These are phyloP conservation scores for Anaeromyces robustus DNA, from an alignment of 192 early-diverging fungal genomes.

Conservation along the genomic window DNA sequence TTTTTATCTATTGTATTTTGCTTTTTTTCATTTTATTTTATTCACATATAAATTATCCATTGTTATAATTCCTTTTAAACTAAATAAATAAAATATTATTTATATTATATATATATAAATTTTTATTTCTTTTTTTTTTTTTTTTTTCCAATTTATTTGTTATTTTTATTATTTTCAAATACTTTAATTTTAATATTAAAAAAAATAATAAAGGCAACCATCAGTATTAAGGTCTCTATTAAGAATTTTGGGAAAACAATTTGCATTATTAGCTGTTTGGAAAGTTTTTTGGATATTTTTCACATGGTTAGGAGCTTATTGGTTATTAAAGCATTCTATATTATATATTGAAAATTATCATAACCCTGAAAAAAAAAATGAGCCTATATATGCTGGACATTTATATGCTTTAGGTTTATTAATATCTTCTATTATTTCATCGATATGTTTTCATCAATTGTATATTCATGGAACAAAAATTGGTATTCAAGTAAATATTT, in stretches of 20 bases:
- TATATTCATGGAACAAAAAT: constrained; percentile 20
- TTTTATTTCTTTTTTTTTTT: no score
- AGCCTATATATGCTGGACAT: constrained; percentile 17
- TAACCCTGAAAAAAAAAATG: constrained; percentile 19
- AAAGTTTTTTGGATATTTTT: constrained; percentile 33
- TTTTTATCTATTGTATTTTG: no score
- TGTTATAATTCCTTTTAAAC: no score
- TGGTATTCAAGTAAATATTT: constrained; percentile 13
- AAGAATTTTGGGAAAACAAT: background rate
- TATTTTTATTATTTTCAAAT: background rate
- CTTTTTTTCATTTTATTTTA: no score
- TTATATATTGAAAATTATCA: constrained; percentile 5
- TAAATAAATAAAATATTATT: no score
- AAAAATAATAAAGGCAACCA: background rate
- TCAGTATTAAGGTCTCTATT: background rate
- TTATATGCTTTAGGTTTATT: constrained; percentile 38
- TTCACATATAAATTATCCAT: no score
- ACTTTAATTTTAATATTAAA: background rate
- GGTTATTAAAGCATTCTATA: constrained; percentile 16
- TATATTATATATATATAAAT: no score
- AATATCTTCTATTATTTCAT: constrained; percentile 19
- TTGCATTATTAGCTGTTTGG: background rate
- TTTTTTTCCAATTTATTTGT: background rate
- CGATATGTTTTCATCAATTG: constrained; percentile 19
- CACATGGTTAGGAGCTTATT: constrained; percentile 39